These are phyloP conservation scores for Psophocarpus tetragonolobus DNA, from an alignment of 306 rosid genomes.

Conservation along the genomic window DNA sequence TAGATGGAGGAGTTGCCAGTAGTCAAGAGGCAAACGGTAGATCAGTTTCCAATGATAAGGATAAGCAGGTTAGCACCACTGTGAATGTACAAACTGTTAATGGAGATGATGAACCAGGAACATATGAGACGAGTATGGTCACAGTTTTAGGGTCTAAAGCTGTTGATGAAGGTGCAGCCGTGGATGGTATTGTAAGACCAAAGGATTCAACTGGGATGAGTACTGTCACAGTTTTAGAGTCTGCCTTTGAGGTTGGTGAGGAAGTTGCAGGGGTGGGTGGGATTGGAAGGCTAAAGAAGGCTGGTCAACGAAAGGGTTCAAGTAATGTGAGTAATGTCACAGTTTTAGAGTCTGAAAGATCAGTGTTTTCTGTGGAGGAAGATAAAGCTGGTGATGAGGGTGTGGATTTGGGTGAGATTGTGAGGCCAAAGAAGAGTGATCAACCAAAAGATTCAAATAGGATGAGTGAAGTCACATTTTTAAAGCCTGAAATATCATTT, in stretches of 20 bases:
- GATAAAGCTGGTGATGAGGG: conserved; percentile 27
- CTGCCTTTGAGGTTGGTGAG: conserved; percentile 4
- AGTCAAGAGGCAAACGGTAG: conserved; percentile 25
- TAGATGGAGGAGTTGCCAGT: neutral
- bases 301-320: conserved; percentile 34
- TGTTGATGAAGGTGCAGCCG: conserved; percentile 27
- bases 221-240: neutral
- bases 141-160: conserved; percentile 4
- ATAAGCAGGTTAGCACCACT: conserved; percentile 13
- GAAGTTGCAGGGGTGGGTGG: conserved; percentile 27
- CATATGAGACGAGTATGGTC: neutral
- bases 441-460: conserved; percentile 36
- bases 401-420: conserved; percentile 1
- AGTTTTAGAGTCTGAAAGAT: neutral
- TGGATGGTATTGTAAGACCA: conserved; percentile 16
- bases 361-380: neutral
- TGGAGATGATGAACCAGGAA: conserved; percentile 19
- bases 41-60: conserved; percentile 38
- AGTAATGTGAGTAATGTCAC: neutral
- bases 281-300: neutral
- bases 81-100: neutral
- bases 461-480: neutral
- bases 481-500: neutral
- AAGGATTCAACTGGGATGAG: neutral
- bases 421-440: neutral